Evolutionary conservation across 225 moss, liverwort and hornwort genomes (phyloP), one percentile per base, ranked within the genome.

Genomic region (Asterella californica): DNA sequence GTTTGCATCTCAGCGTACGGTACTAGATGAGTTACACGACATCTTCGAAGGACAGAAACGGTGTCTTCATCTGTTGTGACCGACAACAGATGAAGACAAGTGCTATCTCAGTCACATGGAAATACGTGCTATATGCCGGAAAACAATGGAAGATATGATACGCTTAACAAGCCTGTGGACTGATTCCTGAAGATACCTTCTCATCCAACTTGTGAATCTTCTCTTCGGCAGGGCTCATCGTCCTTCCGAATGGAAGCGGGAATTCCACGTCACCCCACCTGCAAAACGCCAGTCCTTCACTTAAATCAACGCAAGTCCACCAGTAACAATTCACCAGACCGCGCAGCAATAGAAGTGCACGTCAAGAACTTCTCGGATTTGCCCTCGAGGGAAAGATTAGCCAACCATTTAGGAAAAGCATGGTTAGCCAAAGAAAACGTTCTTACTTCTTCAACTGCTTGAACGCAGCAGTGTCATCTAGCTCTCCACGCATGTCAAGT

Each of bases 401-500:
- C 60, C 33, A 27, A 53, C 4, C 62, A 9, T 15, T 0, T 38
- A 22, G 24, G 9, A 21, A 38, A 8, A 10, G 42, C 21, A 65
- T 37, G 38, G 6, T 2, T 70, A 14, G 38, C 96, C 87, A 96
- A 83, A 66, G 94, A 81, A 63, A 15, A 1, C 5, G 49, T 46
- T 46, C 88, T 48, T 90, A 96, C 96, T 91, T 96, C 78, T 88
- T 85, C 79, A 93, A 91, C 72, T 96, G 91, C 72, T 96, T 96
- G 90, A 96, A 96, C 47, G 87, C 73, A 55, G 96, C 94, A 78
- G 96, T 96, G 86, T 96, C 96, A 83, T 96, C 96, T 14, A 96
- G 87, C 86, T 96, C 96, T 55, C 96, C 96, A 47, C 96, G 92
- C 96, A 96, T 96, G 83, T 96, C 96, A 83, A 96, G 86, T 22